A percentile compares a stretch with the other conserved stretches of the same genome.
These are phyloP conservation scores for Capsaspora owczarzaki DNA, from an alignment of 78 protist genomes.

Conservation along the genomic window DNA sequence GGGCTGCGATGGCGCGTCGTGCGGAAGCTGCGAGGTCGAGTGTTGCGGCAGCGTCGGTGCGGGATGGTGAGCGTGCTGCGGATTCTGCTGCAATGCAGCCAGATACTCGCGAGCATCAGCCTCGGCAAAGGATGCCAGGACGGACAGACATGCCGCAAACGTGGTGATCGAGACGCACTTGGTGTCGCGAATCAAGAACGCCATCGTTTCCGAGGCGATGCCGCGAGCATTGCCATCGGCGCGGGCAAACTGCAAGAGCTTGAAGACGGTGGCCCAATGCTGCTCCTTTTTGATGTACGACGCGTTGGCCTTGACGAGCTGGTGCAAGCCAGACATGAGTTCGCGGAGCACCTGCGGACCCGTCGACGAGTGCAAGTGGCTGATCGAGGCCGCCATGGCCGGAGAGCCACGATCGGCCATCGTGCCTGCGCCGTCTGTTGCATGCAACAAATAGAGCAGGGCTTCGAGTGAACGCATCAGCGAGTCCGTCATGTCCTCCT, in stretches of 20 bases:
- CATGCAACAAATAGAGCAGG: no score
- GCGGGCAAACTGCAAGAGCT: background rate
- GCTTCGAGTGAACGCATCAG: no score
- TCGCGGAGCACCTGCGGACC: background rate
- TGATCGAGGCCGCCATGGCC: no score
- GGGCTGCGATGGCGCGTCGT: background rate
- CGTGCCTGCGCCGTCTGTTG: no score
- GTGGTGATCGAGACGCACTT: no score
- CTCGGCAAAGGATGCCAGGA: no score
- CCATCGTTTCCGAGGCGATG: background rate
- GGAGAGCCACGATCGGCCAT: no score
- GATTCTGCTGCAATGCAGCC: no score
- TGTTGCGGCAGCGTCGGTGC: no score
- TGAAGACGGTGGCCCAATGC: background rate
- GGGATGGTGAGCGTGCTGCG: background rate
- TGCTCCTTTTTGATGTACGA: background rate
- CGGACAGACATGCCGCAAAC: no score
- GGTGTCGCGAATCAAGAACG: background rate
- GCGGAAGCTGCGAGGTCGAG: background rate
- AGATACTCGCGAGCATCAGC: no score
- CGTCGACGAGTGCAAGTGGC: no score
- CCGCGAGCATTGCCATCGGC: background rate
- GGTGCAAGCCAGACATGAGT: background rate
- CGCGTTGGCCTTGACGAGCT: background rate
- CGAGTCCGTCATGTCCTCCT: background rate